Base-by-base conservation (phyloP, 768 basidiomycete species). In the Collybia nuda region DNA sequence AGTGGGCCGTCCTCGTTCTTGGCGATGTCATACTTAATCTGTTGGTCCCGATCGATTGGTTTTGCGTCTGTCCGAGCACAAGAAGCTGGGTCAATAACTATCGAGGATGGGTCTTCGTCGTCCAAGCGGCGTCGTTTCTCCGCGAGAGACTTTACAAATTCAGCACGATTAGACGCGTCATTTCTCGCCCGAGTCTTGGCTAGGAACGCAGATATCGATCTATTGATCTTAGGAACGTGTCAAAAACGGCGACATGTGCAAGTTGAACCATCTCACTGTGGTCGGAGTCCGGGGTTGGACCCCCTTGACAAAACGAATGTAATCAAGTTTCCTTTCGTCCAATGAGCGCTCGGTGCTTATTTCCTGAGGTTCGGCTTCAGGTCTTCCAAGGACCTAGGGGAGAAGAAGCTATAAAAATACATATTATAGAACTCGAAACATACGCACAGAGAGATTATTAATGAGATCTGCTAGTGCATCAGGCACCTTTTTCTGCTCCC, bases 11-110 rank as follows among this genome's bases (percentile, higher is more conserved):
- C 87, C 47, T 83, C 85, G 54, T 92, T 90, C 67, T 84, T 89
- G n/a, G 85, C 86, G 54, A 93, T 87, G 62, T 93, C 90, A 56
- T 91, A 92, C 63, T 88, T 88, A 76, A 92, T 90, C 60, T 92
- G 90, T 1, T 81, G 69, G 49, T 90, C 86, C 35, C 90, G 73
- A 63, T 92, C 81, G 26, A 89, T 67, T 0, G 77, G 69, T 60
- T 82, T 88, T 29, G 88, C 85, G 51, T 90, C 86, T 2, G 81
- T 79, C 7, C 90, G 81, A 11, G 90, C 90, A 57, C 89, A 92
- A 2, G 88, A 86, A 2, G 74, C 58, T 6, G 65, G 56, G 4
- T 54, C 57, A 11, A 55, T 53, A 1, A 50, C 42, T 19, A 41
- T 40, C 3, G 47, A 44, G 8, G 53, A 56, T 19, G 62, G 68